Base-by-base conservation (phyloP, 306 rosid species). In the Malus fusca region DNA sequence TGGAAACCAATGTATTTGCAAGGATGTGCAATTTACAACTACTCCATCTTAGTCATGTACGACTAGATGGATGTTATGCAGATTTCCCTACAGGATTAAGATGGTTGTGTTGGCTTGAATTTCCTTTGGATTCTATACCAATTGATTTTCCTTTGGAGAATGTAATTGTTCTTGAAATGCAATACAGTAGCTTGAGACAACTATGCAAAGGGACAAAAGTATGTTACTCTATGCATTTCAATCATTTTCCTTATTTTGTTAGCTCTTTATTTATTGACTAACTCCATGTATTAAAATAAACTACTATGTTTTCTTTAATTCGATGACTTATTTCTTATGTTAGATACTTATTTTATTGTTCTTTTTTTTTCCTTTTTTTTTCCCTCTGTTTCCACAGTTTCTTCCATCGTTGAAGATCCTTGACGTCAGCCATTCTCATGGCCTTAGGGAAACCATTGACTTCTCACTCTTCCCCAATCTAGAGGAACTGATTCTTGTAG, bases 81-180 rank as follows among this genome's bases (percentile, higher is more conserved):
- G 19, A 51, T 13, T 51, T 51, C 1, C 56, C 56, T 15, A 51
- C 4, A 12, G 56, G 2, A 51, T 51, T 51, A 51, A 51, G 56
- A 51, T 51, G 56, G 56, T 51, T 51, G n/a, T 13, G 56, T 3
- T 51, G 56, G 56, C 56, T 13, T 51, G 2, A 51, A 51, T 51
- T 51, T 51, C 56, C 56, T 51, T 51, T 51, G n/a, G 56, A 51
- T 13, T 51, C 19, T 51, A 51, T 51, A 51, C 78, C 71, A 1
- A 46, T 2, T 26, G 18, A 10, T 5, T 74, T 74, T 44, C 21
- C 33, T 63, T 68, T 46, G 26, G 71, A 42, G 55, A 63, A 25
- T 22, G 31, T 74, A 13, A 59, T 74, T 63, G 63, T 30, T 7
- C 66, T 74, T 46, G 78, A 74, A 37, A 44, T 74, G 71, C 68